Evolutionary conservation across 2,329 filamentous ascomycete species (phyloP).

Genomic region (Massarina eburnea): DNA sequence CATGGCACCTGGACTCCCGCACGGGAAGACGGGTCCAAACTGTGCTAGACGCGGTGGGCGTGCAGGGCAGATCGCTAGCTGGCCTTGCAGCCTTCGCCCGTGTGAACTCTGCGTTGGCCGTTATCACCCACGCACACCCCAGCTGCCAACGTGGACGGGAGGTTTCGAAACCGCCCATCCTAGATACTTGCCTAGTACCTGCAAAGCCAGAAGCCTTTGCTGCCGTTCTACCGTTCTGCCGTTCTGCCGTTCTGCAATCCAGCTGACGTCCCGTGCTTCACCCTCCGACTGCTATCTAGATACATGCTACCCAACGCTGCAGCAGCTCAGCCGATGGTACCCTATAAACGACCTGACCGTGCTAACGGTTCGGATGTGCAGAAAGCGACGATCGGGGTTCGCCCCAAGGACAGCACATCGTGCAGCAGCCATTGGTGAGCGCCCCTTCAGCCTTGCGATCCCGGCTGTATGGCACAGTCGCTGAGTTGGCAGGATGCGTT

Average conservation of each 20-base stretch:
- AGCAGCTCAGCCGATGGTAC: slow-evolving; percentile 26
- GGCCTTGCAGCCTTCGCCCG: slow-evolving; percentile 20
- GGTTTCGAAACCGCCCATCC: not conserved
- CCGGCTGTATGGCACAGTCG: slow-evolving; percentile 10
- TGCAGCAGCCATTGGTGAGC: slow-evolving; percentile 34
- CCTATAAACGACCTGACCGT: slow-evolving; percentile 40
- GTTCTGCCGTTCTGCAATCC: not conserved
- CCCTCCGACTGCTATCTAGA: slow-evolving; percentile 20
- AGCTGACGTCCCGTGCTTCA: slow-evolving; percentile 25
- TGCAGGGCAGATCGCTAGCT: slow-evolving; percentile 21
- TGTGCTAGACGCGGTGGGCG: slow-evolving; percentile 3
- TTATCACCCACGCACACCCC: slow-evolving; percentile 5
- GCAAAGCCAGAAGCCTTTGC: no score
- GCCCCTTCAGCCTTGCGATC: slow-evolving; percentile 28
- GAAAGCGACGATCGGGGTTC: slow-evolving; percentile 26
- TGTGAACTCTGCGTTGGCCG: slow-evolving; percentile 24
- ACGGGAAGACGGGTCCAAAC: no score
- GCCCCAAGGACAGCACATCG: slow-evolving; percentile 39
- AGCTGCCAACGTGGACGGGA: slow-evolving; percentile 17
- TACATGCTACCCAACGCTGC: slow-evolving; percentile 18
- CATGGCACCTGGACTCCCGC: not conserved
- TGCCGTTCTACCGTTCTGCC: not conserved
- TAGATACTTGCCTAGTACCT: not conserved
- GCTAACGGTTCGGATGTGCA: slow-evolving; percentile 27
- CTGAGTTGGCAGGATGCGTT: slow-evolving; percentile 3